A percentile compares a stretch with the other conserved stretches of the same genome.
phyloP scores from a whole-genome alignment of 2,329 filamentous ascomycete species.

The Sporothrix brasiliensis region DNA sequence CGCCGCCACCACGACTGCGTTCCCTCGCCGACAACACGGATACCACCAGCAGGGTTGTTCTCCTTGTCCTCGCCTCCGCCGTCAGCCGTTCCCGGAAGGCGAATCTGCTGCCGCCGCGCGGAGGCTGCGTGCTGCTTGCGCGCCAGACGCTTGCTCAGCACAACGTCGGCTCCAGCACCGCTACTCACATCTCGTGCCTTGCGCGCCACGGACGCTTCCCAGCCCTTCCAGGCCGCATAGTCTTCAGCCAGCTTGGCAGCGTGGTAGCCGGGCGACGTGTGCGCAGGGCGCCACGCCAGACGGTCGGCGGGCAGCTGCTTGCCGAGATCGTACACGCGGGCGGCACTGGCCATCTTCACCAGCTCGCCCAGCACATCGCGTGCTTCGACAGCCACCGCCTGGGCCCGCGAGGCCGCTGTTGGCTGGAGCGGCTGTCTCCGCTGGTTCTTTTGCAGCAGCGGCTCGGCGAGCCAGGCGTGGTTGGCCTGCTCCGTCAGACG shows the following conservation, averaged over 20 bases:
- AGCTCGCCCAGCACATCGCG: slow-evolving; percentile 67
- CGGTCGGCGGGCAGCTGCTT: slow-evolving; percentile 33
- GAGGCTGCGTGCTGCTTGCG: slow-evolving; percentile 41
- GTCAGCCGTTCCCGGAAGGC: slow-evolving; percentile 47
- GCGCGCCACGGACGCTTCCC: slow-evolving; percentile 58
- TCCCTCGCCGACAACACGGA: slow-evolving; percentile 56
- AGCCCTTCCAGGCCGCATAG: slow-evolving; percentile 63
- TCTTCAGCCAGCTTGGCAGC: slow-evolving; percentile 67
- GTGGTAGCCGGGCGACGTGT: slow-evolving; percentile 66
- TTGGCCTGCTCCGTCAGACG: slow-evolving; percentile 59
- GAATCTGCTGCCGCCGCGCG: slow-evolving; percentile 56
- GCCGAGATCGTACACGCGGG: slow-evolving; percentile 63
- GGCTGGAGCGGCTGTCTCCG: slow-evolving; percentile 38
- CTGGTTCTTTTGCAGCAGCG: slow-evolving; percentile 48
- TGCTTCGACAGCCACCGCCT: slow-evolving; percentile 63
- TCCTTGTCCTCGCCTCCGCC: slow-evolving; percentile 48
- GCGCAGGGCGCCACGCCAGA: slow-evolving; percentile 64
- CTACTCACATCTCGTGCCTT: slow-evolving; percentile 52
- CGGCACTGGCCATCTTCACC: slow-evolving; percentile 60
- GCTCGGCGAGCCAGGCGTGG: slow-evolving; percentile 66
- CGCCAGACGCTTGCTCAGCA: slow-evolving; percentile 40
- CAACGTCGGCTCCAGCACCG: slow-evolving; percentile 36
- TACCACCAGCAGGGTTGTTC: slow-evolving; percentile 41
- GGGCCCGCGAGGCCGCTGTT: slow-evolving; percentile 43
- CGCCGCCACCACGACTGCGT: slow-evolving; percentile 56